A percentile compares a stretch with the other conserved stretches of the same genome.
phyloP scores from a whole-genome alignment of 257 asterid species.

The Lavandula angustifolia region DNA sequence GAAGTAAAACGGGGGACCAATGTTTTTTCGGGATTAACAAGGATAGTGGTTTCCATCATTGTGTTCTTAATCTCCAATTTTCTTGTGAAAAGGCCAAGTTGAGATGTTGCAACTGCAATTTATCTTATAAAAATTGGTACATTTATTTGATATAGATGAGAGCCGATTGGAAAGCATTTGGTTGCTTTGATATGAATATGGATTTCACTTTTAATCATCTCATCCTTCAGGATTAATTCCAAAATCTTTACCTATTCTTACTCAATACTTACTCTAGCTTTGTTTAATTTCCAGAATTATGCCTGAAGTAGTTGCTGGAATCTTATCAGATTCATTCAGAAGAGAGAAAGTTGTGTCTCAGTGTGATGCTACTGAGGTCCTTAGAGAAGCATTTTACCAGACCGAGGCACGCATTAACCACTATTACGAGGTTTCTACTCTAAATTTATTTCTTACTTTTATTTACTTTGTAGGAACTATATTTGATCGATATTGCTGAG shows the following conservation, averaged over 20 bases:
- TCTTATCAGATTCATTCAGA: conserved; percentile 74
- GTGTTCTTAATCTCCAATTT: background rate
- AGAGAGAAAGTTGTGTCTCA: conserved; percentile 69
- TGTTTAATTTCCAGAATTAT: conserved; percentile 61
- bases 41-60: background rate
- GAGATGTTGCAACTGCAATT: conserved; percentile 11
- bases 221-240: conserved; percentile 15
- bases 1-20: conserved; percentile 16
- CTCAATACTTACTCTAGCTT: conserved; percentile 31
- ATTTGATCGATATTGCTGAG: conserved; percentile 10
- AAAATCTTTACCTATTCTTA: conserved; percentile 5
- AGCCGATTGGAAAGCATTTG: conserved; percentile 8
- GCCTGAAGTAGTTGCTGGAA: conserved; percentile 78
- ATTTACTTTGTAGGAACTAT: conserved; percentile 10
- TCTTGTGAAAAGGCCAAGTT: background rate
- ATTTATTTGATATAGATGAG: background rate
- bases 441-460: conserved; percentile 16
- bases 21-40: background rate
- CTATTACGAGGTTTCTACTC: conserved; percentile 77
- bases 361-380: conserved; percentile 86
- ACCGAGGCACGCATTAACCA: conserved; percentile 87
- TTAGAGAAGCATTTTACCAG: conserved; percentile 81
- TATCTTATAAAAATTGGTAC: background rate
- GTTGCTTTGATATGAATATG: conserved; percentile 12
- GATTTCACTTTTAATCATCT: conserved; percentile 14